A percentile compares a stretch with the other conserved stretches of the same genome.
Evolutionary conservation across 2,329 filamentous ascomycete species (phyloP).

Genomic region (Diaporthe sp.): DNA sequence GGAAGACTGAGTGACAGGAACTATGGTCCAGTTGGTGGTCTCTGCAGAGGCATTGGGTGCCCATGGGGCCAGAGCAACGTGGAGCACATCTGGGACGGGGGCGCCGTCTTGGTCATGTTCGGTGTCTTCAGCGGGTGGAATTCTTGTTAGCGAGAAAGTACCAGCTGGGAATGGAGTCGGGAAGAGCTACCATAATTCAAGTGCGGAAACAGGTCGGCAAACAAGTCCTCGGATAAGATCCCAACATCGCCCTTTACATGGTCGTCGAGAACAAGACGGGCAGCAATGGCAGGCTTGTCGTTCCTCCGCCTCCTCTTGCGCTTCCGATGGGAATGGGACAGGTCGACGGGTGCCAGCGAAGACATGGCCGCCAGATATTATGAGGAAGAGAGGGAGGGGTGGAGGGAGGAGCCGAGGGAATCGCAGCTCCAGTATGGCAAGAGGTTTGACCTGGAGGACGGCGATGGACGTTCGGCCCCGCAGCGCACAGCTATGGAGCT

Average conservation of each 20-base stretch:
- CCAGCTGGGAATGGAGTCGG: neutral
- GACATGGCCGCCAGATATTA: constrained; percentile 42
- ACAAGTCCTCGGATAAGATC: constrained; percentile 88
- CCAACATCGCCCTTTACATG: constrained; percentile 88
- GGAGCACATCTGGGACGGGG: constrained; percentile 59
- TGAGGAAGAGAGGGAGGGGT: neutral
- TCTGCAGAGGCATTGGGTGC: constrained; percentile 69
- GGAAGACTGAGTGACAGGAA: constrained; percentile 78
- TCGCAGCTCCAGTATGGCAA: constrained; percentile 19
- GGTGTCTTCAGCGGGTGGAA: constrained; percentile 12
- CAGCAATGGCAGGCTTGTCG: constrained; percentile 82
- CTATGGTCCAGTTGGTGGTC: constrained; percentile 84
- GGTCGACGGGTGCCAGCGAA: constrained; percentile 44
- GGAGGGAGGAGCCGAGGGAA: neutral
- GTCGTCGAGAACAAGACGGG: constrained; percentile 86
- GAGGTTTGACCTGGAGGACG: constrained; percentile 9
- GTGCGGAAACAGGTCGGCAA: constrained; percentile 82
- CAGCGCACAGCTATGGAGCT: constrained; percentile 31
- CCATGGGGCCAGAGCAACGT: constrained; percentile 84
- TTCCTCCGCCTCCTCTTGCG: constrained; percentile 68
- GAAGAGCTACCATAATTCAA: constrained; percentile 55
- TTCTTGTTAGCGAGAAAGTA: constrained; percentile 32
- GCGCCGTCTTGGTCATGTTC: constrained; percentile 32
- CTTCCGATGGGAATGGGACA: constrained; percentile 50
- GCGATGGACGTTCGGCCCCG: constrained; percentile 25